These are phyloP conservation scores for Scheffersomyces titani DNA, from an alignment of 1,139 yeast genomes.

Conservation along the genomic window DNA sequence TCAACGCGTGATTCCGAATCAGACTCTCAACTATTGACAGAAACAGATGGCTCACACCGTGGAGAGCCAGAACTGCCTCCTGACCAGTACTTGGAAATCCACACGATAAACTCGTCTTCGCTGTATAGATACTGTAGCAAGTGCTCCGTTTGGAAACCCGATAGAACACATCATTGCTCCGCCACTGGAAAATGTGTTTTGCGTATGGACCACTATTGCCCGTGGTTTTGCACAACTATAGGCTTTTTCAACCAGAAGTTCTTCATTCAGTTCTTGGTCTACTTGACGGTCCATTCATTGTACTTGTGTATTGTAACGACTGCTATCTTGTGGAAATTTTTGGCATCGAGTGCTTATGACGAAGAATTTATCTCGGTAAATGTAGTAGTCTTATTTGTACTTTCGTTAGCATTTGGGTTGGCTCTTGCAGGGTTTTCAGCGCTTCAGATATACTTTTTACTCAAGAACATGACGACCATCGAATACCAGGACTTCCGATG, in stretches of 20 bases:
- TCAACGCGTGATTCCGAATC: background rate
- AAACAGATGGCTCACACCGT: background rate
- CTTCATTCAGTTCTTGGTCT: conserved; percentile 72
- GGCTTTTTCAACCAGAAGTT: conserved; percentile 81
- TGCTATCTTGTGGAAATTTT: conserved; percentile 49
- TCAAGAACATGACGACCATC: conserved; percentile 73
- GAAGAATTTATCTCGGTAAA: conserved; percentile 55
- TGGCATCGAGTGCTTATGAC: conserved; percentile 41
- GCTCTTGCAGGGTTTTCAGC: conserved; percentile 60
- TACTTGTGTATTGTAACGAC: conserved; percentile 40
- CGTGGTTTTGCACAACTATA: conserved; percentile 92
- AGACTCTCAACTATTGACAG: background rate
- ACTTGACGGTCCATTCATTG: conserved; percentile 52
- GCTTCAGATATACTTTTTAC: conserved; percentile 61
- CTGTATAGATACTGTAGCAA: conserved; percentile 63
- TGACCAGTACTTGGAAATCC: conserved; percentile 33
- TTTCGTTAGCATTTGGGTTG: conserved; percentile 64
- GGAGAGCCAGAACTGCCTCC: conserved; percentile 31
- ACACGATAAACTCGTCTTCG: conserved; percentile 14
- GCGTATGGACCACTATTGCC: conserved; percentile 91
- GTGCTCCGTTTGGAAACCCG: conserved; percentile 91
- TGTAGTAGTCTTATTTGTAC: conserved; percentile 58
- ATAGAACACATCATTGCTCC: conserved; percentile 88
- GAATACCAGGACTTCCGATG: conserved; percentile 66
- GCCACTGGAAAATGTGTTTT: conserved; percentile 69